A percentile compares a stretch with the other conserved stretches of the same genome.
Evolutionary conservation across 257 asterid genomes (phyloP).

Genomic region (Leptodermis oblonga): DNA sequence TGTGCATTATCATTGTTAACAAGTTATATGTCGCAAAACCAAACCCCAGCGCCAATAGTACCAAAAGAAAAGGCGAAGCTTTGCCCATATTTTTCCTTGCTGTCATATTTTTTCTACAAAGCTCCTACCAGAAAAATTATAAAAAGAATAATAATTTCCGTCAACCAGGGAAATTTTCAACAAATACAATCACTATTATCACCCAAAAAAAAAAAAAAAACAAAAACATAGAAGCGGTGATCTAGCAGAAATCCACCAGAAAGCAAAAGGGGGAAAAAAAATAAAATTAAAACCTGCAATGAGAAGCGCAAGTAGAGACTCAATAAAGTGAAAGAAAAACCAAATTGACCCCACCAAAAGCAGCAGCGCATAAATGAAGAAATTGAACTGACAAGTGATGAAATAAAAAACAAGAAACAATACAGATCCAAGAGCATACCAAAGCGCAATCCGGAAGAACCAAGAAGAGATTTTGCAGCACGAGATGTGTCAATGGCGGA

Average conservation of each 20-base stretch:
- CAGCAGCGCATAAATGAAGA: neutral
- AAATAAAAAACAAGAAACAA: neutral
- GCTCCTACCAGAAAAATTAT: neutral
- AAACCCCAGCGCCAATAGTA: slow-evolving; percentile 67
- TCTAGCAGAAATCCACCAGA: slow-evolving; percentile 1
- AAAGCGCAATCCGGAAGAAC: neutral
- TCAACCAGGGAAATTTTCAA: neutral
- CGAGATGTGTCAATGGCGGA: too few relatives aligned
- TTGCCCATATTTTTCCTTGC: slow-evolving; percentile 57
- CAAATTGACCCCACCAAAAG: neutral
- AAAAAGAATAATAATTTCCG: neutral
- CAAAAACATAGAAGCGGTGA: neutral
- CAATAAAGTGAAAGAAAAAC: neutral
- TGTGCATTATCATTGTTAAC: slow-evolving; percentile 62
- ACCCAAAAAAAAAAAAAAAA: too few relatives aligned
- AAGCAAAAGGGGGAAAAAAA: neutral
- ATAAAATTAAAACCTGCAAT: neutral
- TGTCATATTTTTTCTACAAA: too few relatives aligned
- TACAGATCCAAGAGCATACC: neutral
- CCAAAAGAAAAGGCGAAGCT: slow-evolving; percentile 63
- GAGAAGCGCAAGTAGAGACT: neutral
- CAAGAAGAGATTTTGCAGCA: neutral
- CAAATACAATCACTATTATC: neutral
- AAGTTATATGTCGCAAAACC: slow-evolving; percentile 78
- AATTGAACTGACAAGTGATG: neutral